Evolutionary conservation across 306 rosid species (phyloP), one percentile per base, ranked within the genome.

Genomic region (Potentilla sterilis): DNA sequence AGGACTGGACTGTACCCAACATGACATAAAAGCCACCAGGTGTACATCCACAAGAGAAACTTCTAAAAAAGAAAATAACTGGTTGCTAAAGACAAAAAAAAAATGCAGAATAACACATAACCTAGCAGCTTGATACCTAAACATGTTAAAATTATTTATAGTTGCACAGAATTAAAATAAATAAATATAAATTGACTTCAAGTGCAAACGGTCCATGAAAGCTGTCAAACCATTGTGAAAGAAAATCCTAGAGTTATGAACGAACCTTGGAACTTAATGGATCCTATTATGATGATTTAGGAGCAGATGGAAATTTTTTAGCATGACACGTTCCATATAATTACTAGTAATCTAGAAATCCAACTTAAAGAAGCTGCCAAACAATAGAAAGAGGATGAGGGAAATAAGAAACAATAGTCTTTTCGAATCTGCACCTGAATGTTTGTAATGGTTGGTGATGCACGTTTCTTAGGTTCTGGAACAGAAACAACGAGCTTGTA

Each of bases 401-500:
- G n/a, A 52, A 58, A 57, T 18, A 42, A 57, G 32, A 47, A 41
- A 42, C 40, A 13, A 32, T 2, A 8, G 11, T 14, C 4, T 16
- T 19, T 32, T 69, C 51, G 66, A 72, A 38, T 15, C 63, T 44
- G 44, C 46, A 92, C 99, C 99, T 96, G 99, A 79, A 96, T 89
- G 75, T 96, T 96, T 62, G 97, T 89, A 70, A 96, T 87, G 63
- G 91, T 83, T 67, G 98, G 96, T 75, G 99, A 96, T 35, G 55
- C 88, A 58, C 90, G 83, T 85, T 89, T 96, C 85, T 81, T 96
- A 54, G 99, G 99, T 76, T 90, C 99, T 49, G 96, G 83, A 34
- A 89, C 96, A 24, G 98, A 89, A 85, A 96, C 91, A 62, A 96
- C 99, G 81, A 96, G 87, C 87, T 96, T 96, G 84, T 87, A 96